A percentile compares a stretch with the other conserved stretches of the same genome.
These are phyloP conservation scores for Termitomyces eurrhizus DNA, from an alignment of 768 basidiomycete species.

Conservation along the genomic window DNA sequence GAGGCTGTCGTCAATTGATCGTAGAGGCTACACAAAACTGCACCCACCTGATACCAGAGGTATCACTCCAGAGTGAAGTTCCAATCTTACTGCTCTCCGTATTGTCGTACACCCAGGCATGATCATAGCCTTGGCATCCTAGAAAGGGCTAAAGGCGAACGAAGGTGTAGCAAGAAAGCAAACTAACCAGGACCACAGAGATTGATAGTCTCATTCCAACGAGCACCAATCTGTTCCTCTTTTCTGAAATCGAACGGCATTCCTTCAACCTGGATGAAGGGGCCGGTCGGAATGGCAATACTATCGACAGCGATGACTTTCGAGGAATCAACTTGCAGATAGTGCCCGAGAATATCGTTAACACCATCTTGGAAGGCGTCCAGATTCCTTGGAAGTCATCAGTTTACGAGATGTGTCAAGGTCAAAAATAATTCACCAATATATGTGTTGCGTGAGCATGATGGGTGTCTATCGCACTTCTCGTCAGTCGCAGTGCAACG, in stretches of 20 bases:
- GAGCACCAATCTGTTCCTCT: conserved; percentile 26
- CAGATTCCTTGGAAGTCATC: conserved; percentile 36
- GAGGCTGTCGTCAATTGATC: background rate
- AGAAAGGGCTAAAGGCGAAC: background rate
- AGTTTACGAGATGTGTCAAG: too few relatives aligned
- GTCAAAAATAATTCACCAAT: conserved; percentile 30
- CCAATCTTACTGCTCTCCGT: conserved; percentile 22
- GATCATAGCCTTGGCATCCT: conserved; percentile 49
- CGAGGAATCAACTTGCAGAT: conserved; percentile 24
- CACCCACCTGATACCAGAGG: conserved; percentile 44
- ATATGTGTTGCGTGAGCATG: conserved; percentile 54
- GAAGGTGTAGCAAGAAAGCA: background rate
- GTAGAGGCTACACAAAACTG: background rate
- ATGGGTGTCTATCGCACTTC: conserved; percentile 39
- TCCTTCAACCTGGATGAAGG: conserved; percentile 15
- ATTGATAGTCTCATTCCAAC: conserved; percentile 29
- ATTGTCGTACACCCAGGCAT: conserved; percentile 46
- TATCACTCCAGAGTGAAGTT: conserved; percentile 42
- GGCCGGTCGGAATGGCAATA: conserved; percentile 32
- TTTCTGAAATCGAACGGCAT: conserved; percentile 42
- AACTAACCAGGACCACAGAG: conserved; percentile 24
- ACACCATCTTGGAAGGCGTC: conserved; percentile 45
- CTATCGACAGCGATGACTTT: conserved; percentile 33
- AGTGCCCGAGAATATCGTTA: conserved; percentile 31
- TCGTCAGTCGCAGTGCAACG: background rate